A percentile compares a stretch with the other conserved stretches of the same genome.
Evolutionary conservation across 179 eudicot species (phyloP).

Genomic region (Spinacia oleracea): DNA sequence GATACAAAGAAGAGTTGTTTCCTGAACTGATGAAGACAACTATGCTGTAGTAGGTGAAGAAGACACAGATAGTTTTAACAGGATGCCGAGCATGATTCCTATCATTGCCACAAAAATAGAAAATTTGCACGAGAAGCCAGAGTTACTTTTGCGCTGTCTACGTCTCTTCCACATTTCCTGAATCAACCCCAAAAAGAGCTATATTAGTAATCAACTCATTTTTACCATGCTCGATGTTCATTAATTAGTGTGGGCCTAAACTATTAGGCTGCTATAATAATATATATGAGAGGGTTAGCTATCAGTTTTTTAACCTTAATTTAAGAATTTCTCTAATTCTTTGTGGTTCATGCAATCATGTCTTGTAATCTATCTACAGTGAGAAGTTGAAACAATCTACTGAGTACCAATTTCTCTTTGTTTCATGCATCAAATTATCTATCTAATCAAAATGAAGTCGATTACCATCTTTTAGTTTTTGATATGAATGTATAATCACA

Average conservation of each 20-base stretch:
- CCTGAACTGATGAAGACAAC: constrained; percentile 14
- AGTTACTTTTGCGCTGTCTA: constrained; percentile 40
- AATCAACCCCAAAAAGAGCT: not conserved
- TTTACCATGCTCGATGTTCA: not conserved
- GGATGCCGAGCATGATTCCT: constrained; percentile 69
- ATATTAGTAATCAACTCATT: not conserved
- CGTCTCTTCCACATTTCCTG: constrained; percentile 69
- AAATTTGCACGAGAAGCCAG: constrained; percentile 74
- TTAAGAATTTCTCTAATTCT: not conserved
- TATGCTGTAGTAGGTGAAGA: constrained; percentile 49
- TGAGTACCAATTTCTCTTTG: too few relatives aligned
- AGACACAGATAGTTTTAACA: constrained; percentile 51
- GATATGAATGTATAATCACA: not conserved
- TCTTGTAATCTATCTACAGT: too few relatives aligned
- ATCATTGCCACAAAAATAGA: constrained; percentile 61
- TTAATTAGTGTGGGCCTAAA: not conserved
- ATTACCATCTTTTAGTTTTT: not conserved
- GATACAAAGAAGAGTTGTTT: constrained; percentile 27
- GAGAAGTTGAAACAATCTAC: too few relatives aligned
- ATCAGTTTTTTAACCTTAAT: not conserved
- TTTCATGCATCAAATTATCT: not conserved
- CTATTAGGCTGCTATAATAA: not conserved
- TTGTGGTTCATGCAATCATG: not conserved
- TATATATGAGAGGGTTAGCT: not conserved
- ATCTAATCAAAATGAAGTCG: not conserved